These are phyloP conservation scores for Lactuca saligna DNA, from an alignment of 129 eudicot genomes.

Conservation along the genomic window DNA sequence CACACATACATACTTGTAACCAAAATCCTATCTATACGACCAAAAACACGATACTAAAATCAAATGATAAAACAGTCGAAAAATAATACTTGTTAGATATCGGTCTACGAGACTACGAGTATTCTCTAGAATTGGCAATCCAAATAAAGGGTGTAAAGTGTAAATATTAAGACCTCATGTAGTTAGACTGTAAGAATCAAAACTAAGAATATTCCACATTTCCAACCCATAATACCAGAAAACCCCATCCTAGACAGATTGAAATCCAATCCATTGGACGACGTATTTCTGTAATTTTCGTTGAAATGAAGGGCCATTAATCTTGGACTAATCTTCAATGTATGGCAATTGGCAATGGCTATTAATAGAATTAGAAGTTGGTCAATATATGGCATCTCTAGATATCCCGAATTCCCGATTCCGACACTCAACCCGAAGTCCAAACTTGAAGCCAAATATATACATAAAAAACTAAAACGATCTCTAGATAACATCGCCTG, in stretches of 20 bases:
- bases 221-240: background rate
- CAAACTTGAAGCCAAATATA: conserved; percentile 7
- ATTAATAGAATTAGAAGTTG: conserved; percentile 8
- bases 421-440: conserved; percentile 34
- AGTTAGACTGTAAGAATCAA: background rate
- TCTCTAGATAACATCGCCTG: conserved; percentile 44
- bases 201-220: conserved; percentile 15
- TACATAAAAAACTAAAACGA: conserved; percentile 8
- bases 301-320: conserved; percentile 1
- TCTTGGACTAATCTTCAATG: background rate
- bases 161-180: background rate
- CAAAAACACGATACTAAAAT: too few relatives aligned
- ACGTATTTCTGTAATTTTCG: conserved; percentile 5
- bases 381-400: conserved; percentile 23
- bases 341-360: background rate
- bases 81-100: too few relatives aligned
- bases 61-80: too few relatives aligned
- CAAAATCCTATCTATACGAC: too few relatives aligned
- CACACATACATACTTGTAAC: too few relatives aligned
- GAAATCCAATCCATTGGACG: background rate
- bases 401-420: conserved; percentile 13
- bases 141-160: background rate
- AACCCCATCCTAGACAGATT: background rate
- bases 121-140: background rate
- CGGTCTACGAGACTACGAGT: background rate